phyloP scores from a whole-genome alignment of 2,329 filamentous ascomycete species.

The Camptophora hylomeconis region DNA sequence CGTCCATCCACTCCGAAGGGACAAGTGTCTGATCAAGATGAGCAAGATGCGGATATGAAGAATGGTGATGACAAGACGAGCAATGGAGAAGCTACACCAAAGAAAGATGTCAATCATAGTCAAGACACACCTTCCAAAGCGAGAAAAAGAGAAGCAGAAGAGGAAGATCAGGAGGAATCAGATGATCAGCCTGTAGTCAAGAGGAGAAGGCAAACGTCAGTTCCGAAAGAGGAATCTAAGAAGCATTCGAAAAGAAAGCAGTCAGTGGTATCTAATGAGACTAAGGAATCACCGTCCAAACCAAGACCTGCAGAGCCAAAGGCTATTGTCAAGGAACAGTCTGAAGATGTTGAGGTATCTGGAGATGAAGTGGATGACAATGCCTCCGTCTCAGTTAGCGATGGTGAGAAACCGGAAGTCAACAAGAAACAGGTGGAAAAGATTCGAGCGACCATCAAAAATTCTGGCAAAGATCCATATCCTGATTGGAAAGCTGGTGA shows the following conservation, averaged over 20 bases:
- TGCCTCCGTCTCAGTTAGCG: constrained; percentile 30
- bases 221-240: constrained; percentile 20
- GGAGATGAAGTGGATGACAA: constrained; percentile 25
- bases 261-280: constrained; percentile 14
- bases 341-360: constrained; percentile 36
- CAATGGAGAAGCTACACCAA: constrained; percentile 8
- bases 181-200: constrained; percentile 51
- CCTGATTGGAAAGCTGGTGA: constrained; percentile 86
- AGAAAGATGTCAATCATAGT: constrained; percentile 8
- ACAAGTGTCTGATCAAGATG: constrained; percentile 5
- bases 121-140: constrained; percentile 8
- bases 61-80: constrained; percentile 7
- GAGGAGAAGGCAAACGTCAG: constrained; percentile 25
- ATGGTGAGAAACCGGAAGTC: constrained; percentile 54
- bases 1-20: constrained; percentile 12
- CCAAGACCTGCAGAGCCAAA: constrained; percentile 14
- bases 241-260: constrained; percentile 11
- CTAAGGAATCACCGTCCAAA: constrained; percentile 11
- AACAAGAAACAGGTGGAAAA: constrained; percentile 67
- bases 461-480: constrained; percentile 64
- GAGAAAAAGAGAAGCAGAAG: constrained; percentile 15
- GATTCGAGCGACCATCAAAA: constrained; percentile 62
- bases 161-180: constrained; percentile 36
- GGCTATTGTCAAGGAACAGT: constrained; percentile 20
- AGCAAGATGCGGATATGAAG: constrained; percentile 18